phyloP scores from a whole-genome alignment of 176 grass and related monocot genomes.

The Rhynchospora breviuscula region DNA sequence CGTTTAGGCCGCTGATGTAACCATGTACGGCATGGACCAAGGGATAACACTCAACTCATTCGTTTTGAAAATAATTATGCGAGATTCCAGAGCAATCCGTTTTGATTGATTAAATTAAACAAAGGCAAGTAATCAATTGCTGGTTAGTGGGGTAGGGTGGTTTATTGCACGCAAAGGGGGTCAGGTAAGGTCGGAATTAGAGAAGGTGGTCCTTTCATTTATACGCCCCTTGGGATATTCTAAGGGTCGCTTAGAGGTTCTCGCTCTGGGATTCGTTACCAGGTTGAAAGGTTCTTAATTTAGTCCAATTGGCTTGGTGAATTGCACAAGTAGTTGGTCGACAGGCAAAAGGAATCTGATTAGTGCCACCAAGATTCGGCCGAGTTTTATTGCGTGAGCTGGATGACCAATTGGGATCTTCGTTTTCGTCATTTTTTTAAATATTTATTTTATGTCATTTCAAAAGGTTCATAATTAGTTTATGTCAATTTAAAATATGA shows the following conservation, averaged over 20 bases:
- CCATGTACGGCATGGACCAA: not conserved
- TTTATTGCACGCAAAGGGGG: slow-evolving; percentile 19
- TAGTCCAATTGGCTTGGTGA: not conserved
- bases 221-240: not conserved
- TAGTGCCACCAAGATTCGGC: not conserved
- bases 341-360: slow-evolving; percentile 15
- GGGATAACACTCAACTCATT: not conserved
- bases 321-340: not conserved
- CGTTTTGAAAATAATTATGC: not conserved
- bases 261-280: not conserved
- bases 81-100: slow-evolving; percentile 22
- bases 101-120: slow-evolving; percentile 9
- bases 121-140: not conserved
- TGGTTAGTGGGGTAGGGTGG: not conserved
- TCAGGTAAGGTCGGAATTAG: not conserved
- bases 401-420: not conserved
- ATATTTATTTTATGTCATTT: no score
- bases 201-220: not conserved
- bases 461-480: no score
- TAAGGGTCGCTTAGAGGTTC: not conserved
- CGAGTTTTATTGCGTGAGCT: not conserved
- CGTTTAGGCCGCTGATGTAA: not conserved
- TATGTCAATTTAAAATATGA: no score
- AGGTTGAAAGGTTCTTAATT: not conserved
- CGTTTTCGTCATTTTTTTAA: not conserved